Base-by-base conservation (phyloP, 768 basidiomycete species). In the Agrocybe chaxingu region DNA sequence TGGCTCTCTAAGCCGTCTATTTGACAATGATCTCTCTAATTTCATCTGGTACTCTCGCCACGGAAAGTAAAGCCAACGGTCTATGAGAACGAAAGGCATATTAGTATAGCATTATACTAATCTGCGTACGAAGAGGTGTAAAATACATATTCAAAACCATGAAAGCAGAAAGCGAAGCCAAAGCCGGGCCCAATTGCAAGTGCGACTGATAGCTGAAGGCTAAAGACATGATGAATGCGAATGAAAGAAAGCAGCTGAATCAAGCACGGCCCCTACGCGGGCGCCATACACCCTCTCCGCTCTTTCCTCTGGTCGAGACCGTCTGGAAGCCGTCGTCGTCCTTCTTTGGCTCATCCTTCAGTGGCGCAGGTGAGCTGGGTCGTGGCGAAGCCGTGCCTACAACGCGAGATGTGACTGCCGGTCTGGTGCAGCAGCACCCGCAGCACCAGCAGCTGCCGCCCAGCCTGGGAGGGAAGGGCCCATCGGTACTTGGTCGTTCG, bases 261-360 rank as follows among this genome's bases (percentile, higher is more conserved):
- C 52, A 63, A 50, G 56, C 55, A 30, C 62, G 54, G 10, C 56
- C 62, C n/a, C 64, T 51, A 19, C 44, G 47, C n/a, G 61, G 50
- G 35, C 55, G 58, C 61, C 63, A 66, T 7, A 55, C 57, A 18
- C 60, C 58, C 10, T 51, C 42, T 4, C 45, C 18, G 16, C 16
- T 8, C 48, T 48, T 3, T 12, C 56, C 49, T 4, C 42, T 9
- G 12, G 45, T 41, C 43, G 53, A 34, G 29, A 85, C 83, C 19
- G 81, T 74, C 66, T 84, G 81, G 76, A 89, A 89, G 3, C 89
- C 87, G 58, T 90, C 88, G 3, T 81, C 73, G 37, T 87, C 84
- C 58, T 73, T 78, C 56, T 69, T 70, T 4, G 62, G 77, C 47
- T 78, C 74, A 56, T 67, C 70, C 12, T 62, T 50, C 30, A 61